Evolutionary conservation across 225 moss, liverwort and hornwort species (phyloP), one percentile per base, ranked within the genome.

Genomic region (Pleurozium schreberi): DNA sequence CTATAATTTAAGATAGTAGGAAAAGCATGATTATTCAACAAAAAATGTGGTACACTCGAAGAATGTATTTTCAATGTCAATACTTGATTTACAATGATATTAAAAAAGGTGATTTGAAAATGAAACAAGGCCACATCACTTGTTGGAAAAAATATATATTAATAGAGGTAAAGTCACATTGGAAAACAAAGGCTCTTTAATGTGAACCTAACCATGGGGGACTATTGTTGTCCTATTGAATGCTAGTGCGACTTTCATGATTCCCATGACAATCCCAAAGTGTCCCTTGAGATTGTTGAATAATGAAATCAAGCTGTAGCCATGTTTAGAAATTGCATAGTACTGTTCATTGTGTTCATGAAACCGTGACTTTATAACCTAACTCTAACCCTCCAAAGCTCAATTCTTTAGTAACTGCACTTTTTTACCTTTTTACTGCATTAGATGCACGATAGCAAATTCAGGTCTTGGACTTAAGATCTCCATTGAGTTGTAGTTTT

Each of bases 161-260:
- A n/a, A n/a, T n/a, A 2, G 19, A 31, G 8, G 1, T 1, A 20
- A 49, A 49, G 33, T 33, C 4, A 12, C 12, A 33, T 33, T 11
- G n/a, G n/a, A n/a, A n/a, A n/a, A n/a, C n/a, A n/a, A n/a, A n/a
- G n/a, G n/a, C n/a, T 7, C 4, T 49, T 49, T 47, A 47, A 19
- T 18, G 4, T 19, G 11, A 47, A 47, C 6, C 4, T 74, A 10
- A n/a, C 6, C 9, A 6, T 0, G n/a, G 11, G 4, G 21, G 11
- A 18, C 19, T 47, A 18, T 30, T 31, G 2, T 74, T 31, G 18
- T 4, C 11, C 4, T 11, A 74, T 45, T 47, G 9, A 73, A 73
- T 30, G 30, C 10, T 73, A 47, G 11, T 45, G 30, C 47, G 11
- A 4, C 30, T 74, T 18, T 74, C 2, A 4, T 47, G 6, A 74